These are phyloP conservation scores for Ocimum tenuiflorum DNA, from an alignment of 257 asterid genomes.

Conservation along the genomic window DNA sequence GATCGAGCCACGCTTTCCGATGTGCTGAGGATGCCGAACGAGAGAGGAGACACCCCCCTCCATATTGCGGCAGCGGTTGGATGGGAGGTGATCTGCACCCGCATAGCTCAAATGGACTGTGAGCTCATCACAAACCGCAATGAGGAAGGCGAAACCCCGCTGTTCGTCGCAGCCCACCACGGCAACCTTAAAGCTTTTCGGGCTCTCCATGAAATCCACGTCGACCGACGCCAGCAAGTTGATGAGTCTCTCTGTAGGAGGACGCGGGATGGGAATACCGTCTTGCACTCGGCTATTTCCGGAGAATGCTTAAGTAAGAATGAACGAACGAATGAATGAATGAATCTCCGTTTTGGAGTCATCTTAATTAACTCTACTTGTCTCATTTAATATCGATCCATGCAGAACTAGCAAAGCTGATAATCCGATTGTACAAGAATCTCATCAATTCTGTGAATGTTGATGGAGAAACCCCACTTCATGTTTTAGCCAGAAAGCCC, in stretches of 20 bases:
- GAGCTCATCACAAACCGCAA: constrained; percentile 26
- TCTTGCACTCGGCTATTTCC: constrained; percentile 34
- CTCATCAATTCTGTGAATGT: constrained; percentile 25
- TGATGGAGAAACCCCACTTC: constrained; percentile 47
- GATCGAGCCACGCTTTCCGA: fast-evolving
- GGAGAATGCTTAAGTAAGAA: constrained; percentile 41
- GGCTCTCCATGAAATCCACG: constrained; percentile 13
- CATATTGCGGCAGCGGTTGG: constrained; percentile 53
- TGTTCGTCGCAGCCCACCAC: constrained; percentile 37
- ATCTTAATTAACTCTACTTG: too few relatives aligned
- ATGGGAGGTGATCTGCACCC: constrained; percentile 11
- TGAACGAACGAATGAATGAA: too few relatives aligned
- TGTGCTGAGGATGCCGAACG: constrained; percentile 8
- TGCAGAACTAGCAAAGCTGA: constrained; percentile 37
- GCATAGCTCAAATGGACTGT: background rate
- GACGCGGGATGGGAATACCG: constrained; percentile 37
- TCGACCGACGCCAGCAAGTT: background rate
- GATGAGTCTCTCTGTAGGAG: constrained; percentile 32
- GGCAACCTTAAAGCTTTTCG: constrained; percentile 27
- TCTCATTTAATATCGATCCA: background rate
- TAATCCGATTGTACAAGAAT: constrained; percentile 18
- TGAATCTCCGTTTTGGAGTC: too few relatives aligned
- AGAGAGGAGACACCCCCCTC: constrained; percentile 41
- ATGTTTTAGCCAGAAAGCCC: constrained; percentile 45
- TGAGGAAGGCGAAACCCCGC: constrained; percentile 35